A percentile compares a stretch with the other conserved stretches of the same genome.
Evolutionary conservation across 208 protist species (phyloP).

Genomic region (Trypanosoma scelopori): DNA sequence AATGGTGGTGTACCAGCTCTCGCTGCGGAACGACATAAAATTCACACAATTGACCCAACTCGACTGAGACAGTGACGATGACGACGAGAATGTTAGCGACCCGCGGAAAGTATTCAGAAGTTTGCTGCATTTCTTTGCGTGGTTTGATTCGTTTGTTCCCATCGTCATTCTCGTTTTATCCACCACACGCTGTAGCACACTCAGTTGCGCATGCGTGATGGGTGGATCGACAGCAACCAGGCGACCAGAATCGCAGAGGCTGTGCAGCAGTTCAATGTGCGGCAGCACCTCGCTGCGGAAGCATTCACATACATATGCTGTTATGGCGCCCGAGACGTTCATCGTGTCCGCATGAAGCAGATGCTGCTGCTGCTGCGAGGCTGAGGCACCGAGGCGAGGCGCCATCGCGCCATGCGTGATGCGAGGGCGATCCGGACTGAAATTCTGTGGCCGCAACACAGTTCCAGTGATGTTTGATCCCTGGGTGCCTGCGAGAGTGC

Average conservation of each 20-base stretch:
- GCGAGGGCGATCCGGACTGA: background rate
- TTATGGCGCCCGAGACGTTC: slow-evolving; percentile 7
- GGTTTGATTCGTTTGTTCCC: background rate
- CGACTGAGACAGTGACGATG: background rate
- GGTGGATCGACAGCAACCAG: slow-evolving; percentile 31
- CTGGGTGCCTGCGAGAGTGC: background rate
- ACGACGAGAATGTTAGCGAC: no score
- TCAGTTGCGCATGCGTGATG: slow-evolving; percentile 27
- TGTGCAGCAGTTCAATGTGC: slow-evolving; percentile 35
- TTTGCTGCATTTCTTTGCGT: background rate
- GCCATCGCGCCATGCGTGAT: background rate
- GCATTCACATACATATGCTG: slow-evolving; percentile 23
- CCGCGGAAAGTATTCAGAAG: background rate
- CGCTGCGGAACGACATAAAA: slow-evolving; percentile 24
- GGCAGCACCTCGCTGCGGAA: slow-evolving; percentile 24
- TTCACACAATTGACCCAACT: slow-evolving; percentile 21
- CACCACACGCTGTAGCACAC: slow-evolving; percentile 22
- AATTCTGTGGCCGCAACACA: background rate
- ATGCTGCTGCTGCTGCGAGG: background rate
- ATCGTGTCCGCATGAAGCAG: background rate
- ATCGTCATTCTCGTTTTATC: background rate
- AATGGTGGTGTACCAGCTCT: slow-evolving; percentile 17
- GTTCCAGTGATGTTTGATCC: background rate
- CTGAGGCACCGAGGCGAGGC: background rate
- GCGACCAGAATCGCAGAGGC: slow-evolving; percentile 25